Conservation (phyloP, 2,329 filamentous ascomycete species). For the Tolypocladium endophyticum region DNA sequence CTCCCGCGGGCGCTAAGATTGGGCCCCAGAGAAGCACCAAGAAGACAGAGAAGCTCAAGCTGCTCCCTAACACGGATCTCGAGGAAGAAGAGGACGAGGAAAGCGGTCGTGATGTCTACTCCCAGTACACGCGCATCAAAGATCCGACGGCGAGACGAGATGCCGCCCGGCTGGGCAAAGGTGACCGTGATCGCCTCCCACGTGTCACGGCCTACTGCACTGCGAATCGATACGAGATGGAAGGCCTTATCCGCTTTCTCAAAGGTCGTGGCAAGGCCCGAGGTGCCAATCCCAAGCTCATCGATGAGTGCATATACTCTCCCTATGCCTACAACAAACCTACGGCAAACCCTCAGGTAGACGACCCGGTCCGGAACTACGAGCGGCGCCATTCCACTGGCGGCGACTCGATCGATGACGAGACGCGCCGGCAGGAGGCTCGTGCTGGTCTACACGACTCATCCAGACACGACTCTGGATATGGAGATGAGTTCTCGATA, state of each 20-base stretch:
- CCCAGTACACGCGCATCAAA: constrained; percentile 95
- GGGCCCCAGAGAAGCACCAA: constrained; percentile 92
- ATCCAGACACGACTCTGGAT: constrained; percentile 19
- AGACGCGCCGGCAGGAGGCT: constrained; percentile 39
- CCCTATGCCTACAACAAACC: constrained; percentile 69
- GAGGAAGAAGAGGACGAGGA: constrained; percentile 75
- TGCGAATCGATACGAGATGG: constrained; percentile 82
- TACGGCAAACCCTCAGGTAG: constrained; percentile 9
- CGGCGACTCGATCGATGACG: constrained; percentile 39
- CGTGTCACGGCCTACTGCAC: constrained; percentile 96
- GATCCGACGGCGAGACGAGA: constrained; percentile 88
- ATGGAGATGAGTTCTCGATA: constrained; percentile 15
- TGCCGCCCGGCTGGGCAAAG: constrained; percentile 85
- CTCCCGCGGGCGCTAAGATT: constrained; percentile 53
- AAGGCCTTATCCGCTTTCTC: constrained; percentile 79
- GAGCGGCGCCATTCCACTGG: constrained; percentile 70
- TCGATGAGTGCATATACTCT: constrained; percentile 96
- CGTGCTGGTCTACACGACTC: constrained; percentile 50
- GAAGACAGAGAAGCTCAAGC: constrained; percentile 91
- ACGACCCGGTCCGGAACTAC: constrained; percentile 32
- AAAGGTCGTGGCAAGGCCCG: constrained; percentile 72
- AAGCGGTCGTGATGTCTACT: constrained; percentile 90
- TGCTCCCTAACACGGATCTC: constrained; percentile 83
- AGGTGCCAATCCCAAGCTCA: constrained; percentile 78
- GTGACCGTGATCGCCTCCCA: constrained; percentile 76